Base-by-base conservation (phyloP, 495 filamentous ascomycete species). In the Penicillium coffeae region DNA sequence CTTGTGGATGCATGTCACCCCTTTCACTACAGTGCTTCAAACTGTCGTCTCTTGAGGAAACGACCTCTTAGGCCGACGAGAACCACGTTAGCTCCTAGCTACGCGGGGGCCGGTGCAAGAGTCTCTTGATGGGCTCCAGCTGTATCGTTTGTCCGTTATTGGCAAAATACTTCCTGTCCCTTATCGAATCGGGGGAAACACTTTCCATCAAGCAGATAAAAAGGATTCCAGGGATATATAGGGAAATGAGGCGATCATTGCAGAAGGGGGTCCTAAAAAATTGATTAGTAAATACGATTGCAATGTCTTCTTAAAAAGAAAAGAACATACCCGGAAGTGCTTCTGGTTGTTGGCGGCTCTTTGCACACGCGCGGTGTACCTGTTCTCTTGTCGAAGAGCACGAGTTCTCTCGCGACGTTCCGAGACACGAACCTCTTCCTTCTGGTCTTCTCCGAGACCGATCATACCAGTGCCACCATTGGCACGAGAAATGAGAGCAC, bases 381-480 rank as follows among this genome's bases (percentile, higher is more conserved):
- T 71, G 44, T 74, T 73, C 61, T 80, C 70, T 37, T 74, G 77
- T 47, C 82, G 72, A 45, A 83, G 71, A 38, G 83, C 81, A 42
- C 77, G 72, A 64, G 79, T 84, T 35, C 77, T 66, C 42, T 86
- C 82, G 56, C 80, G 78, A 63, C 85, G 86, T 66, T 90, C 86
- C 8, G 77, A 71, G 3, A 71, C 71, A 3, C 64, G 58, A 16
- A 86, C 81, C 52, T 86, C 78, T 34, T 75, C 72, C 66, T 82
- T 90, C 75, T 87, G 87, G 37, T 74, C 68, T n/a, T 83, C 80
- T 2, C 74, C 80, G 12, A 85, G 86, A 34, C 86, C 86, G 35
- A 88, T 58, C 86, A 94, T 86, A 36, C 89, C 90, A 27, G 77
- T 60, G 19, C 85, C 85, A 21, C 85, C 85, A 52, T 88, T 87